Percentiles rank a stretch among this genome's conserved stretches.
These are phyloP conservation scores for Blastobotrys apis DNA, from an alignment of 1,139 yeast genomes.

Conservation along the genomic window DNA sequence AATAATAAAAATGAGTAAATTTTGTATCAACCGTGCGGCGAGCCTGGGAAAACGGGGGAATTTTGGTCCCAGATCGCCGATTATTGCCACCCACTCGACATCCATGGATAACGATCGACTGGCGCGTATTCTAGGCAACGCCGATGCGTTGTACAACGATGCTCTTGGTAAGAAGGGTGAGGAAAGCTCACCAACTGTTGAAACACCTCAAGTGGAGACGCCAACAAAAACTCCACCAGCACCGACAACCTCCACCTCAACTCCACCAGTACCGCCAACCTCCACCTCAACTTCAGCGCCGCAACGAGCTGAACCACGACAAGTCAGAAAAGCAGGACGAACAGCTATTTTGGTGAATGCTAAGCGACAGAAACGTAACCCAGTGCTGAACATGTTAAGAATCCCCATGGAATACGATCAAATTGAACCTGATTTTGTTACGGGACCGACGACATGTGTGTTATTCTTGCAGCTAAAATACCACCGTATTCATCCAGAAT, in stretches of 20 bases:
- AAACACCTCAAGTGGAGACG: background rate
- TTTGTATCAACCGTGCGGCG: too few relatives aligned
- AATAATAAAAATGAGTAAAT: too few relatives aligned
- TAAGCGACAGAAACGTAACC: constrained; percentile 57
- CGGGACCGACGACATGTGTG: constrained; percentile 63
- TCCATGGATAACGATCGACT: constrained; percentile 9
- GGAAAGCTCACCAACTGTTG: background rate
- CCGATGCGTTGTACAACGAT: constrained; percentile 2
- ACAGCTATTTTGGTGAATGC: constrained; percentile 42
- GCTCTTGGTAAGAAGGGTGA: constrained; percentile 5
- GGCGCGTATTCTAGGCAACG: background rate
- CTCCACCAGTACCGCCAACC: background rate
- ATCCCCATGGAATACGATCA: constrained; percentile 48
- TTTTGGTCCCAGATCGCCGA: too few relatives aligned
- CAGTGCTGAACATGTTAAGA: constrained; percentile 46
- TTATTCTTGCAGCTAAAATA: constrained; percentile 71
- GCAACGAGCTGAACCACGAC: constrained; percentile 2
- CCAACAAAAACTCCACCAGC: too few relatives aligned
- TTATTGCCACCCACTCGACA: too few relatives aligned
- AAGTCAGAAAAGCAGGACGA: constrained; percentile 19
- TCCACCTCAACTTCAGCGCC: constrained; percentile 2
- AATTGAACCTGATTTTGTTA: constrained; percentile 54
- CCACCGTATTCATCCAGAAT: constrained; percentile 84
- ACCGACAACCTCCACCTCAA: background rate
- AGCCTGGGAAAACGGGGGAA: too few relatives aligned